Evolutionary conservation across 202 grass and related monocot species (phyloP).

Genomic region (Carex sylvatica): DNA sequence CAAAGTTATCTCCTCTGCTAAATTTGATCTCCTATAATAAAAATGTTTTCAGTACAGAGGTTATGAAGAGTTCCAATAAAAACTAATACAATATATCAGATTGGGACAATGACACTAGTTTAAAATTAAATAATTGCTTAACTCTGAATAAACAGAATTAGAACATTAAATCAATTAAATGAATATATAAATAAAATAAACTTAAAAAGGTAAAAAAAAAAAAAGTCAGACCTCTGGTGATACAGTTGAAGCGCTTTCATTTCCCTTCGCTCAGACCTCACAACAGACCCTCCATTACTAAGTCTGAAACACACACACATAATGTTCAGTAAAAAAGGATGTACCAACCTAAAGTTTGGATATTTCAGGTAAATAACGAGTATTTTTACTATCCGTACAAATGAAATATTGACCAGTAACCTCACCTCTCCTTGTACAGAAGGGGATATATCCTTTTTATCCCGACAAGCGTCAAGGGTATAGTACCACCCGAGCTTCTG

Average conservation of each 20-base stretch:
- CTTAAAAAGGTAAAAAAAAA: background rate
- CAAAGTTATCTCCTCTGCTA: conserved; percentile 61
- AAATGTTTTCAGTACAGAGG: conserved; percentile 1
- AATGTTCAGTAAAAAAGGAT: conserved; percentile 6
- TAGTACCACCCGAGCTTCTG: conserved; percentile 67
- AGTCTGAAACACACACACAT: conserved; percentile 49
- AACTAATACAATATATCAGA: background rate
- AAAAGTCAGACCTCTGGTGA: conserved; percentile 65
- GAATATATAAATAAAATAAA: background rate
- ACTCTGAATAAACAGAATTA: background rate
- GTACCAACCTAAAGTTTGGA: background rate
- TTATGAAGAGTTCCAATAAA: background rate
- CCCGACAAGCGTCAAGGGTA: conserved; percentile 78
- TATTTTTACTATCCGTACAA: conserved; percentile 20
- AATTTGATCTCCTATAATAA: conserved; percentile 61
- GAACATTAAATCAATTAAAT: background rate
- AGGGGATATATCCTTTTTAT: conserved; percentile 83
- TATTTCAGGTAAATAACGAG: conserved; percentile 12
- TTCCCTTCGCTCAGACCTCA: conserved; percentile 94
- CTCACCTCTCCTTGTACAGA: conserved; percentile 82
- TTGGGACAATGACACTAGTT: background rate
- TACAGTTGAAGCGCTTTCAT: conserved; percentile 59
- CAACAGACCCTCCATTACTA: conserved; percentile 55
- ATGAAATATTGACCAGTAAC: background rate
- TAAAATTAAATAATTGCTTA: background rate